phyloP scores from a whole-genome alignment of 2,329 filamentous ascomycete species.

The Trichoderma sp. region DNA sequence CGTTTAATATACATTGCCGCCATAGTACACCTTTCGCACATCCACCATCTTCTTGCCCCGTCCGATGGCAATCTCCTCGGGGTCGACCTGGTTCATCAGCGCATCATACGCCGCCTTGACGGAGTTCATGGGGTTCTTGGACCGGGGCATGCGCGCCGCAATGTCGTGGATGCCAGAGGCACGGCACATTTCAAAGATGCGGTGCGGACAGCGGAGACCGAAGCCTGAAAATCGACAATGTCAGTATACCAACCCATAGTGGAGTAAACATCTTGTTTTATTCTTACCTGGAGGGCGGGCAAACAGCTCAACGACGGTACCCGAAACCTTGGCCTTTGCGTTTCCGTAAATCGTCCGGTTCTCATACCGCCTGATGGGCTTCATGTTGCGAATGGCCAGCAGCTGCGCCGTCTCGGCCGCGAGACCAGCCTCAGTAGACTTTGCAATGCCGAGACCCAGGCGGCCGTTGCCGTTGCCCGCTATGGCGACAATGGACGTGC shows the following conservation, averaged over 20 bases:
- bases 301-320: constrained; percentile 80
- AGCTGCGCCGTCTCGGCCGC: constrained; percentile 73
- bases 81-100: constrained; percentile 78
- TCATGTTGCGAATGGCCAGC: constrained; percentile 87
- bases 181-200: constrained; percentile 93
- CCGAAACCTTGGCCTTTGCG: constrained; percentile 80
- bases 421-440: constrained; percentile 71
- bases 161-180: constrained; percentile 86
- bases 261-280: not conserved
- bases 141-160: constrained; percentile 77
- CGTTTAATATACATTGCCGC: constrained; percentile 65
- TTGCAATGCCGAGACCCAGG: constrained; percentile 86
- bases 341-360: constrained; percentile 88
- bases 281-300: constrained; percentile 80
- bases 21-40: constrained; percentile 96
- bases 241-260: not conserved
- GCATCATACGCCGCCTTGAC: constrained; percentile 89
- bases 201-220: constrained; percentile 84
- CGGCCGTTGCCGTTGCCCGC: constrained; percentile 86
- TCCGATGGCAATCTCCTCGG: constrained; percentile 85
- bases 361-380: constrained; percentile 89
- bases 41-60: constrained; percentile 95
- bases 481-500: constrained; percentile 73
- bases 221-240: constrained; percentile 64
- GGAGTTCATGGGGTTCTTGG: constrained; percentile 96